A percentile compares a stretch with the other conserved stretches of the same genome.
Conservation (phyloP, 116 monocot species). For the Posidonia oceanica region DNA sequence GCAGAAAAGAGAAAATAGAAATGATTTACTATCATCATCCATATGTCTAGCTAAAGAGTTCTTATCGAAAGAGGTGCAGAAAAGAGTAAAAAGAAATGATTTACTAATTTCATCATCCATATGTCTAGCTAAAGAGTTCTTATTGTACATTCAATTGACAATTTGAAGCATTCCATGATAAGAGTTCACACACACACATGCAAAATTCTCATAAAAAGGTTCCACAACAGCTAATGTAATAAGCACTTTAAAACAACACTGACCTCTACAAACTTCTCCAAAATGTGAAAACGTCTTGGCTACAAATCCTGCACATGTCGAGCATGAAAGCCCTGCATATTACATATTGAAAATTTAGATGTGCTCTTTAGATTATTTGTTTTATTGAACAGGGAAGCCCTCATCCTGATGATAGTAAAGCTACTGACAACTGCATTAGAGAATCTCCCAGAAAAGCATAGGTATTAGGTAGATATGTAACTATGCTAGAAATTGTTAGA, state of each 20-base stretch:
- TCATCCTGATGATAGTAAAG: too few relatives aligned
- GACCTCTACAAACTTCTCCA: constrained; percentile 22
- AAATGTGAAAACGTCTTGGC: constrained; percentile 39
- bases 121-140: too few relatives aligned
- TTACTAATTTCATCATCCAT: neutral
- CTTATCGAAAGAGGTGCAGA: neutral
- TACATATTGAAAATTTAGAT: neutral
- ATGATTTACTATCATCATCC: neutral
- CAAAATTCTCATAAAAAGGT: neutral
- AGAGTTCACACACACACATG: neutral
- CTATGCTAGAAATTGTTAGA: too few relatives aligned
- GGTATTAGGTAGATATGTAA: too few relatives aligned
- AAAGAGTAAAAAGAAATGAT: neutral
- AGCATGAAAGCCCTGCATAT: constrained; percentile 29
- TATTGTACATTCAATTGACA: too few relatives aligned
- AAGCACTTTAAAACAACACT: neutral
- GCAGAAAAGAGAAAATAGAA: neutral
- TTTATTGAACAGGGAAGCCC: too few relatives aligned
- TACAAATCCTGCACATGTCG: constrained; percentile 41
- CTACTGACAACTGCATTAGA: too few relatives aligned
- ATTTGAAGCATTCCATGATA: too few relatives aligned
- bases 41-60: too few relatives aligned
- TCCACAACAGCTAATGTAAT: neutral
- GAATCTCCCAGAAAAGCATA: too few relatives aligned
- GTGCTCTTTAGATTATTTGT: too few relatives aligned